Conservation (phyloP, 2,329 filamentous ascomycete genomes). For the Paraphoma sp. region DNA sequence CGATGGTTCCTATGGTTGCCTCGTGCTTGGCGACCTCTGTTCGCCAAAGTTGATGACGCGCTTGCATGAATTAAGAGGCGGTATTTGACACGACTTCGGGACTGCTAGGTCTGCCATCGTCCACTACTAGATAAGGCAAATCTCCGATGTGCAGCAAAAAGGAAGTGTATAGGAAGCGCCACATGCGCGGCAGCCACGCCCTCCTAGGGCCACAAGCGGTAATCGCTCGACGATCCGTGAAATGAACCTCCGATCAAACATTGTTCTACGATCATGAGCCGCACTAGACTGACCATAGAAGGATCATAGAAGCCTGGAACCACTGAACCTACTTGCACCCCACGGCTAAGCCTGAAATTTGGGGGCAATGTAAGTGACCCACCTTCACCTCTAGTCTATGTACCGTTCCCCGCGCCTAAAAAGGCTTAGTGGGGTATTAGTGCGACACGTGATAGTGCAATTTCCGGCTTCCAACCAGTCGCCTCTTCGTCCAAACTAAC, state of each 20-base stretch:
- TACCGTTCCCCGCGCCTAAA: background rate
- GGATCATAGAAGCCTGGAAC: background rate
- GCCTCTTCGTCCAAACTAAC: background rate
- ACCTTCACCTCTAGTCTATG: background rate
- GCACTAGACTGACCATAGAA: background rate
- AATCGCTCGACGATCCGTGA: too few species aligned
- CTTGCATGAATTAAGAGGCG: too few species aligned
- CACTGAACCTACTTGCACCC: background rate
- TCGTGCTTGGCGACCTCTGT: too few species aligned
- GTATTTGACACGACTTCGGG: too few species aligned
- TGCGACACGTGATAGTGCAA: background rate
- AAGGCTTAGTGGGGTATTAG: background rate
- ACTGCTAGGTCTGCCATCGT: too few species aligned
- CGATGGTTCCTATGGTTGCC: too few species aligned
- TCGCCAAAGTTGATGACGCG: too few species aligned
- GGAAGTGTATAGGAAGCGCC: too few species aligned
- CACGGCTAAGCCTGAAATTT: background rate
- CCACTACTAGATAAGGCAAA: too few species aligned
- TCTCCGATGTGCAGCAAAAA: too few species aligned
- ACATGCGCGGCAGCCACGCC: too few species aligned
- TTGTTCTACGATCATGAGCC: background rate
- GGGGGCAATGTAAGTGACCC: background rate
- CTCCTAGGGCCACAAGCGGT: too few species aligned
- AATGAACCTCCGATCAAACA: background rate
- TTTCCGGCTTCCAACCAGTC: background rate